Conservation (phyloP, 768 basidiomycete species). For the Calocera viscosa region DNA sequence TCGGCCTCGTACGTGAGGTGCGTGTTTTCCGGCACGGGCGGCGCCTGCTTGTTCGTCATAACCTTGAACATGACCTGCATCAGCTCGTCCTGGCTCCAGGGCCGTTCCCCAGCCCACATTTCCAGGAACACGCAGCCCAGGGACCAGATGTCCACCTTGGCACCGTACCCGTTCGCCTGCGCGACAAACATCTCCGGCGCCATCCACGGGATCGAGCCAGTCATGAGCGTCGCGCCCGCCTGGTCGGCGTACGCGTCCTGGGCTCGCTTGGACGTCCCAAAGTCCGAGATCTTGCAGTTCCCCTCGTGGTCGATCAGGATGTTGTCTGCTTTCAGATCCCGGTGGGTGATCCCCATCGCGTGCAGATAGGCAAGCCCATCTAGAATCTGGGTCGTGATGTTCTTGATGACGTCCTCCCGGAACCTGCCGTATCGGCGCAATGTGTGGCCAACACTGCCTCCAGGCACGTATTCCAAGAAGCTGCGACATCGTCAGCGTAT, state of each 20-base stretch:
- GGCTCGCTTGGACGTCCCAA: conserved; percentile 89
- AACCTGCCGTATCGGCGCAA: conserved; percentile 87
- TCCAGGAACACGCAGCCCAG: conserved; percentile 96
- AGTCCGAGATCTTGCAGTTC: conserved; percentile 94
- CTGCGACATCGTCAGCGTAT: conserved; percentile 33
- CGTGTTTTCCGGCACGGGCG: conserved; percentile 80
- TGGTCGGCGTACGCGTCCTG: conserved; percentile 65
- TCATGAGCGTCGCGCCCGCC: conserved; percentile 85
- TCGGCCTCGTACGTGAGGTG: conserved; percentile 59
- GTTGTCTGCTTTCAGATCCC: conserved; percentile 96
- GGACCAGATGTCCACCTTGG: conserved; percentile 98
- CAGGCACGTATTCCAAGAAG: conserved; percentile 97
- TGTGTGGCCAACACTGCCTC: conserved; percentile 86
- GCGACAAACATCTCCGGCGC: conserved; percentile 88
- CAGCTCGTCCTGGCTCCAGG: conserved; percentile 84
- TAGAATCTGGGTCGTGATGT: conserved; percentile 84
- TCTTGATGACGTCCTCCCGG: conserved; percentile 80
- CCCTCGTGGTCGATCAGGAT: conserved; percentile 90
- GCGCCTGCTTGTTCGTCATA: conserved; percentile 64
- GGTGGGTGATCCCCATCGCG: conserved; percentile 78
- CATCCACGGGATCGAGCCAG: conserved; percentile 99
- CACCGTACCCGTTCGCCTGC: conserved; percentile 75
- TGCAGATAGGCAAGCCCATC: conserved; percentile 88
- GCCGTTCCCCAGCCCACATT: conserved; percentile 96
- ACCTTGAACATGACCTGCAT: conserved; percentile 94